Evolutionary conservation across 306 rosid genomes (phyloP), one percentile per base, ranked within the genome.

Genomic region (Trifolium subterraneum): DNA sequence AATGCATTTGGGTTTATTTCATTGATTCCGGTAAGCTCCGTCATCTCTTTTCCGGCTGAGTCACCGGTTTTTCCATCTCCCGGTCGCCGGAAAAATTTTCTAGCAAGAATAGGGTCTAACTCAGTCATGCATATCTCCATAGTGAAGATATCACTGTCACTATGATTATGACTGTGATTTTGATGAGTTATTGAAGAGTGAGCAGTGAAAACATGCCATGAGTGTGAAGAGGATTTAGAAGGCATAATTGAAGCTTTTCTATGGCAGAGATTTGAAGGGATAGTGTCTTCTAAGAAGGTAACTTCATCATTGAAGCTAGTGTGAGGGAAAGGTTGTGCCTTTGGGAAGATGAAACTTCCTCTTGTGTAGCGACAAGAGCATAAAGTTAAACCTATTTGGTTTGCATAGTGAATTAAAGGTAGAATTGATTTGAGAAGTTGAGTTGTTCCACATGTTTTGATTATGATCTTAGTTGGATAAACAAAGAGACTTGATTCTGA

Each of bases 401-500:
- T 75, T n/a, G 97, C 96, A 39, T 73, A 87, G 81, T 77, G 84
- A 79, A 94, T 82, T 64, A 94, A 83, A 8, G 97, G 99, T 25
- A 71, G 62, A 79, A 92, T 81, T 22, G 96, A 90, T 79, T 94
- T 94, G 74, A 94, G 96, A 23, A 94, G 99, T 74, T 94, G 96
- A n/a, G 99, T 94, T 66, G 99, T 94, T 60, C 99, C 99, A 56
- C 99, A 94, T 0, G 99, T 94, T 76, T 94, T 94, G 88, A 94
- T 90, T 79, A 94, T 88, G 87, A 92, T 88, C 83, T 92, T 94
- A 7, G 90, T 88, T 12, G 99, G 99, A 86, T 94, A 94, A 8
- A 92, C 91, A 66, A 94, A 94, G 78, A 94, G 96, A 88, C 98
- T 94, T 5, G 98, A 94, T 80, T 94, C 98, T 11, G 98, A 94